Evolutionary conservation across 2,329 filamentous ascomycete genomes (phyloP).

Genomic region (Arthrobotrys sphaeroides): DNA sequence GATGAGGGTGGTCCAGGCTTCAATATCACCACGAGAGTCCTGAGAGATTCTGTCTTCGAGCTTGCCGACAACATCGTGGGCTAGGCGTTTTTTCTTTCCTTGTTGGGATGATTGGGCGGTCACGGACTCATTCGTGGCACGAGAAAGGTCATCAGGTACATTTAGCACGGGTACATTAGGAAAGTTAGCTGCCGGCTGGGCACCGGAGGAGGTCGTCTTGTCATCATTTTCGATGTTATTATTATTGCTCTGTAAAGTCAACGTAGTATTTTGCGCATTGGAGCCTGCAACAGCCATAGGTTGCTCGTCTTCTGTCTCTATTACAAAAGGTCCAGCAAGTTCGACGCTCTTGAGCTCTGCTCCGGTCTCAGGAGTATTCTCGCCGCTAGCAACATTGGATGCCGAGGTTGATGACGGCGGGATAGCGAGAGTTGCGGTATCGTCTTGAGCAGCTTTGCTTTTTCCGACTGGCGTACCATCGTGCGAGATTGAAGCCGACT

Average conservation of each 20-base stretch:
- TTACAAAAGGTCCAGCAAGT: constrained; percentile 54
- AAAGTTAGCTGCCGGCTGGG: constrained; percentile 29
- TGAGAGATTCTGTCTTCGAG: constrained; percentile 91
- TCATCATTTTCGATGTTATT: constrained; percentile 48
- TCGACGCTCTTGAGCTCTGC: constrained; percentile 41
- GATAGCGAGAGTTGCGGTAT: constrained; percentile 21
- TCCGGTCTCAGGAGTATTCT: constrained; percentile 36
- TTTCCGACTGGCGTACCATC: constrained; percentile 9
- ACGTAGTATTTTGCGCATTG: constrained; percentile 49
- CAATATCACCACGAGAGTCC: constrained; percentile 89
- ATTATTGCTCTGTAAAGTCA: constrained; percentile 50
- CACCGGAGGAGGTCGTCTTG: constrained; percentile 29
- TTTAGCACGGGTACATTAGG: constrained; percentile 50
- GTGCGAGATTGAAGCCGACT: constrained; percentile 8
- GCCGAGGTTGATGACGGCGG: constrained; percentile 19
- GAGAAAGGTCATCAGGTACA: constrained; percentile 42
- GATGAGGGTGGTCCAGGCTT: constrained; percentile 90
- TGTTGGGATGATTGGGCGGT: constrained; percentile 33
- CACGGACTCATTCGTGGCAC: constrained; percentile 30
- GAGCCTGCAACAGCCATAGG: constrained; percentile 26
- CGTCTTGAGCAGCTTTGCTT: constrained; percentile 26
- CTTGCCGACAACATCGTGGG: constrained; percentile 78
- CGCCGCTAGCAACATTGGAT: constrained; percentile 44
- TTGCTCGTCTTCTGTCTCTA: constrained; percentile 52
- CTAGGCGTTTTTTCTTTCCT: constrained; percentile 67